Evolutionary conservation across 202 grass and related monocot genomes (phyloP).

Genomic region (Elaeis oleifera): DNA sequence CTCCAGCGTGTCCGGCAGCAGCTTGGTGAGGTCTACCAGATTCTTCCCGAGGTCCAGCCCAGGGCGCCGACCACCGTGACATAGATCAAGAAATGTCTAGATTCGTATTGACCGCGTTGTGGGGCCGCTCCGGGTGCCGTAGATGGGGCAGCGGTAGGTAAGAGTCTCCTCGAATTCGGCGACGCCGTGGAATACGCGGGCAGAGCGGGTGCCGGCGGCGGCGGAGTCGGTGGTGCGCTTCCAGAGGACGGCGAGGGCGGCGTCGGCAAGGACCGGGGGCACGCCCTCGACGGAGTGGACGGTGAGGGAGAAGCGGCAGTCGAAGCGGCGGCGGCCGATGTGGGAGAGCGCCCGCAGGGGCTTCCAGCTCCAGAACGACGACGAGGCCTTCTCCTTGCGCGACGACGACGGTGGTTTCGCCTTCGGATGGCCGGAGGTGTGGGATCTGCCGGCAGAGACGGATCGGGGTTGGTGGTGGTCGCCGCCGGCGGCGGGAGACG

Average conservation of each 20-base stretch:
- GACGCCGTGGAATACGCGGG: slow-evolving; percentile 37
- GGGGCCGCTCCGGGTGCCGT: slow-evolving; percentile 31
- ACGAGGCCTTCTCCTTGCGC: slow-evolving; percentile 3
- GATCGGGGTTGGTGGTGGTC: neutral
- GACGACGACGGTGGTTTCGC: slow-evolving; percentile 10
- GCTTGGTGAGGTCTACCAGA: slow-evolving; percentile 63
- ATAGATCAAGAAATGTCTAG: slow-evolving; percentile 52
- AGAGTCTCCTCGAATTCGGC: slow-evolving; percentile 61
- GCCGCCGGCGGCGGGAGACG: neutral
- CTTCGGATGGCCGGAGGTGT: neutral
- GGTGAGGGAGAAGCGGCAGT: slow-evolving; percentile 73
- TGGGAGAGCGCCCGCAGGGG: slow-evolving; percentile 80
- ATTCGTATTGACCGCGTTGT: slow-evolving; percentile 65
- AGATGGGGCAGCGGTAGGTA: slow-evolving; percentile 56
- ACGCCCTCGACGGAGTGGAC: slow-evolving; percentile 75
- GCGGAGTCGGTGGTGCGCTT: slow-evolving; percentile 38
- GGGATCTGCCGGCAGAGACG: slow-evolving; percentile 1
- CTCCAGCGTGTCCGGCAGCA: slow-evolving; percentile 58
- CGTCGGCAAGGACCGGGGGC: slow-evolving; percentile 48
- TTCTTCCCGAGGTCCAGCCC: slow-evolving; percentile 59
- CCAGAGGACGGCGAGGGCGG: slow-evolving; percentile 51
- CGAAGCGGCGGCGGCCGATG: slow-evolving; percentile 68
- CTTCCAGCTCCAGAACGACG: slow-evolving; percentile 39
- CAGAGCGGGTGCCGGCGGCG: slow-evolving; percentile 34
- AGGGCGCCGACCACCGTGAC: slow-evolving; percentile 28